Base-by-base conservation (phyloP, 495 filamentous ascomycete genomes). In the Trichoderma asperelloides region DNA sequence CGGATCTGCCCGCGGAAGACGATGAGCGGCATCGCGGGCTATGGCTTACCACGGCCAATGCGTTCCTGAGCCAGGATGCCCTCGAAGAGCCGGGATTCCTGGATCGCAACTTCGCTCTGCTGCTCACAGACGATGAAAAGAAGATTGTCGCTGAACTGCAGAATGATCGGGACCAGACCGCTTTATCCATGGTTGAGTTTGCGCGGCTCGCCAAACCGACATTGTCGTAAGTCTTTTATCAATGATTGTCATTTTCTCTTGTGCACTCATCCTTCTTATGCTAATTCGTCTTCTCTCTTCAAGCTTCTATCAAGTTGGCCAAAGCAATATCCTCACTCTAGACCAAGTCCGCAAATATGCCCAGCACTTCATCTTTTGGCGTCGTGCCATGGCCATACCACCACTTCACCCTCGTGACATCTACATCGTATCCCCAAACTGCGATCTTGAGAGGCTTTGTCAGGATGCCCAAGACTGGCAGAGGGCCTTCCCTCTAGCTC, bases 401-500 rank as follows among this genome's bases (percentile, higher is more conserved):
- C 95, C 95, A 2, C 84, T 98, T 16, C 92, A 97, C 70, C 89
- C 88, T 41, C 81, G 93, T 40, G 92, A 98, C 74, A 91, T 87
- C n/a, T 98, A 97, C 76, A 89, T 97, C 30, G 87, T 96, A 39
- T 95, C 90, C 27, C 95, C 94, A 0, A 96, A 96, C 74, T 93
- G 91, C 64, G 91, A 96, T 70, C 82, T 92, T 73, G 82, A 83
- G 68, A 87, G 89, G 63, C 81, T 97, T 0, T 84, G 87, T 41
- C 76, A 82, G n/a, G 89, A 91, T 3, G 87, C 86, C 23, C 78
- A 83, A n/a, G 82, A 85, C 2, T 98, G 91, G 80, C 84, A 89
- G 18, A 78, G 83, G 21, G 79, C 85, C 3, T 98, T 98, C 69
- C 91, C 93, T 0, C 87, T 91, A 0, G 82, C 93, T 0, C 93